phyloP scores from a whole-genome alignment of 2,329 filamentous ascomycete species.

The Penicillium sp. region DNA sequence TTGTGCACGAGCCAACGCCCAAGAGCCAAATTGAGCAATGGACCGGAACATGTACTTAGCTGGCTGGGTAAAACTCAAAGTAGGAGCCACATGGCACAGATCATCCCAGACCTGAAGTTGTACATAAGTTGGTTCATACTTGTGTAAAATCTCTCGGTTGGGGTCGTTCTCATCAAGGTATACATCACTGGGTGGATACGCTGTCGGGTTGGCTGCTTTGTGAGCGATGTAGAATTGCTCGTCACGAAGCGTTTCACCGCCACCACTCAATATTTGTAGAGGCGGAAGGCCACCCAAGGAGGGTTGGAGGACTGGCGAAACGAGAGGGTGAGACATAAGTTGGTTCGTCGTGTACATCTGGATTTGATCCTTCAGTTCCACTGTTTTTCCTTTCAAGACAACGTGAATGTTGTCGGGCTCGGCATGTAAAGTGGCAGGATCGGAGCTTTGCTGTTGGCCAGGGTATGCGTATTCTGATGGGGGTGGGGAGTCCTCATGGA shows the following conservation, averaged over 20 bases:
- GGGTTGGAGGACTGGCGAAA: constrained; percentile 84
- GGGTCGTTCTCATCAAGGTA: constrained; percentile 64
- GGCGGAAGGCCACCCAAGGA: constrained; percentile 88
- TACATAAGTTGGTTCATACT: constrained; percentile 81
- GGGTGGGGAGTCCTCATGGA: constrained; percentile 21
- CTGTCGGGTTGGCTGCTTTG: constrained; percentile 80
- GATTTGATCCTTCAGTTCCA: constrained; percentile 86
- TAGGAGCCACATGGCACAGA: constrained; percentile 86
- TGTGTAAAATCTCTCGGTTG: constrained; percentile 53
- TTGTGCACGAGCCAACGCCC: constrained; percentile 82
- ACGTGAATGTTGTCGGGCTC: constrained; percentile 57
- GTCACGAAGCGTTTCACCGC: constrained; percentile 84
- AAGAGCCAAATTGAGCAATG: constrained; percentile 88
- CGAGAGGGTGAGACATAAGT: constrained; percentile 79
- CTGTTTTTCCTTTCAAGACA: constrained; percentile 65
- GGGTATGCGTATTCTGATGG: constrained; percentile 21
- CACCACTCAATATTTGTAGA: constrained; percentile 79
- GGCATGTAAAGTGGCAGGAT: constrained; percentile 18
- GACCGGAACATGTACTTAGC: constrained; percentile 95
- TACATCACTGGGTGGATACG: constrained; percentile 68
- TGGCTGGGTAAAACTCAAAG: constrained; percentile 91
- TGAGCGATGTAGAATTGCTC: constrained; percentile 95
- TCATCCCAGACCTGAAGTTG: constrained; percentile 97
- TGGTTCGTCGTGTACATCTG: constrained; percentile 85
- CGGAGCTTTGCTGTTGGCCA: constrained; percentile 21